Percentiles rank a stretch among this genome's conserved stretches.
Evolutionary conservation across 768 basidiomycete species (phyloP).

Genomic region (Clitopilus hobsonii): DNA sequence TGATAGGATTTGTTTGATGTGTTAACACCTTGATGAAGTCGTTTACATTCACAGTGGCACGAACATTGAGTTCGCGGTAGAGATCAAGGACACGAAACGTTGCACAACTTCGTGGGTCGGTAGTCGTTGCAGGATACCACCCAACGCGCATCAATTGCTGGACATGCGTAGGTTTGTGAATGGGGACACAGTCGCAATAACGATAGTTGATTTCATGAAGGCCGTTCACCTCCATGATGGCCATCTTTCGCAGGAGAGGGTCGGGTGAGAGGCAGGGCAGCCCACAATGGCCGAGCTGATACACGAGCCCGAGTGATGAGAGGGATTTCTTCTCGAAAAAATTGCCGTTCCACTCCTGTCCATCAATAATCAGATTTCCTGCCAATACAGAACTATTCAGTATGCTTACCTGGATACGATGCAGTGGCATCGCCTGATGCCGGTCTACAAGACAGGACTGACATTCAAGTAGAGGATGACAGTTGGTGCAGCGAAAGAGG

Average conservation of each 20-base stretch:
- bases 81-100: conserved; percentile 18
- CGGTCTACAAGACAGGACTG: not conserved
- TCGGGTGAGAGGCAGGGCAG: not conserved
- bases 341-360: not conserved
- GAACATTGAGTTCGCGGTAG: conserved; percentile 22
- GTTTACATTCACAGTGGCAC: conserved; percentile 17
- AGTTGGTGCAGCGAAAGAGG: not conserved
- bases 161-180: not conserved
- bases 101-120: conserved; percentile 18
- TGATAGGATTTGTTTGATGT: not conserved
- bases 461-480: not conserved
- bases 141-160: conserved; percentile 25
- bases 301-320: not conserved
- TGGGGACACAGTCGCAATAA: conserved; percentile 23
- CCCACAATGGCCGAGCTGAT: not conserved
- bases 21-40: conserved; percentile 9
- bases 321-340: not conserved
- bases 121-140: conserved; percentile 19
- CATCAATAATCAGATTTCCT: not conserved
- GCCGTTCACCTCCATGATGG: conserved; percentile 19
- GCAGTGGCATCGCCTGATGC: not conserved
- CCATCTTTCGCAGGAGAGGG: not conserved
- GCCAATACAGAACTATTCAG: not conserved
- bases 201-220: conserved; percentile 22
- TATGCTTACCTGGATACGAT: not conserved